A percentile compares a stretch with the other conserved stretches of the same genome.
Evolutionary conservation across 1,284 basidiomycete species (phyloP).

Genomic region (Apiotrichum veenhuisii): DNA sequence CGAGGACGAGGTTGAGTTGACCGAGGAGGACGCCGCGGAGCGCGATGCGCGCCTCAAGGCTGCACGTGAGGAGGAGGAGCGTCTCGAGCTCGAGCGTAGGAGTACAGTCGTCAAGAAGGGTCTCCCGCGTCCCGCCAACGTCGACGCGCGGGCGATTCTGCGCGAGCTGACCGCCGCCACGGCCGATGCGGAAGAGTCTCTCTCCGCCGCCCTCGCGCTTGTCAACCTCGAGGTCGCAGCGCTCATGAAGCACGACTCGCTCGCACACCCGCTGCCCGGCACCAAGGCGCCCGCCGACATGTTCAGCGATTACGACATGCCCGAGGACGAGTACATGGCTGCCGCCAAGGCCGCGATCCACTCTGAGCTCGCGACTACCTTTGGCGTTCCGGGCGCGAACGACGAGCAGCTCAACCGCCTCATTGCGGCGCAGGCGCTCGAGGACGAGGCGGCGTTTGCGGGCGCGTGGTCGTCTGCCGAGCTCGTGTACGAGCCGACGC

Average conservation of each 20-base stretch:
- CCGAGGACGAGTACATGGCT: constrained; percentile 72
- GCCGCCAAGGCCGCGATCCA: constrained; percentile 71
- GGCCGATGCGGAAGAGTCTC: constrained; percentile 53
- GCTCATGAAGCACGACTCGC: constrained; percentile 82
- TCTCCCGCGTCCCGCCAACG: constrained; percentile 79
- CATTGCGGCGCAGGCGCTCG: constrained; percentile 60
- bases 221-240: constrained; percentile 75
- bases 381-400: constrained; percentile 81
- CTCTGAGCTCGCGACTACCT: constrained; percentile 67
- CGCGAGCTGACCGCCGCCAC: constrained; percentile 42
- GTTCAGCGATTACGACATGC: constrained; percentile 66
- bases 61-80: constrained; percentile 70
- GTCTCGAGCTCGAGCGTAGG: constrained; percentile 71
- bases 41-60: constrained; percentile 74
- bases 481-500: constrained; percentile 62
- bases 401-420: constrained; percentile 73
- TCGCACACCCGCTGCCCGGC: constrained; percentile 79
- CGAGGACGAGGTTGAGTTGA: constrained; percentile 49
- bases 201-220: constrained; percentile 59
- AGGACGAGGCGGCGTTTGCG: constrained; percentile 57
- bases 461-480: constrained; percentile 67
- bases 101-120: constrained; percentile 76
- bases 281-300: constrained; percentile 74
- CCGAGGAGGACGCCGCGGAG: constrained; percentile 87
- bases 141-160: constrained; percentile 67